Percentiles rank a stretch among this genome's conserved stretches.
Conservation (phyloP, 169 alveolate species). For the Blepharisma undulans region DNA sequence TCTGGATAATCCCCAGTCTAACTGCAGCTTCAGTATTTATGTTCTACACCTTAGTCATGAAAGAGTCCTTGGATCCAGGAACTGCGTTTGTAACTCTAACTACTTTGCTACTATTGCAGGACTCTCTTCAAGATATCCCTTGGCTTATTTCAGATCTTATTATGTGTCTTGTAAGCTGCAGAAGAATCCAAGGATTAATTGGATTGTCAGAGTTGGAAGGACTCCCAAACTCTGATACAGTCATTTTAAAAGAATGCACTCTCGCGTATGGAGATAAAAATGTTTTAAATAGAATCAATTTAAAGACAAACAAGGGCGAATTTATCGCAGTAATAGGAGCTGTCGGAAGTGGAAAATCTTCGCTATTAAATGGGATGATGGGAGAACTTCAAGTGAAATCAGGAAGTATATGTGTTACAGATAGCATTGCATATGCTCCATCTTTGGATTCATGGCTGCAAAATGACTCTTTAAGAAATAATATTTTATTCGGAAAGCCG, state of each 20-base stretch:
- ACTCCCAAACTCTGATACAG: not conserved
- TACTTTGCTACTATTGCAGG: not conserved
- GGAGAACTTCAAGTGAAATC: conserved; percentile 58
- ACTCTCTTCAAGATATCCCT: not conserved
- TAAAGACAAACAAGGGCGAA: conserved; percentile 64
- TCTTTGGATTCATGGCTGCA: conserved; percentile 20
- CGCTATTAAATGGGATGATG: conserved; percentile 65
- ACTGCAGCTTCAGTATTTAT: not conserved
- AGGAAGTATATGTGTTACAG: conserved; percentile 39
- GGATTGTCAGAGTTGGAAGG: not conserved
- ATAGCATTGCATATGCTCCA: conserved; percentile 62
- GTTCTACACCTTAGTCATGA: not conserved
- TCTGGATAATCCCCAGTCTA: not conserved
- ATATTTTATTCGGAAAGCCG: conserved; percentile 71
- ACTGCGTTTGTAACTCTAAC: conserved; percentile 12
- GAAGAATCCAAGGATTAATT: not conserved
- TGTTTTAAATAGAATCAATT: conserved; percentile 49
- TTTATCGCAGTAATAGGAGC: conserved; percentile 78
- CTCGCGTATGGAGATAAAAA: conserved; percentile 1
- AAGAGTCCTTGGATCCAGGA: not conserved
- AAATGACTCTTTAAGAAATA: conserved; percentile 66
- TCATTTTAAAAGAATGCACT: not conserved
- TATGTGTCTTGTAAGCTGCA: not conserved
- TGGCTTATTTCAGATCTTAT: not conserved
- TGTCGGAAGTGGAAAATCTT: conserved; percentile 86